Conservation (phyloP, 257 asterid species). For the Echium plantagineum region DNA sequence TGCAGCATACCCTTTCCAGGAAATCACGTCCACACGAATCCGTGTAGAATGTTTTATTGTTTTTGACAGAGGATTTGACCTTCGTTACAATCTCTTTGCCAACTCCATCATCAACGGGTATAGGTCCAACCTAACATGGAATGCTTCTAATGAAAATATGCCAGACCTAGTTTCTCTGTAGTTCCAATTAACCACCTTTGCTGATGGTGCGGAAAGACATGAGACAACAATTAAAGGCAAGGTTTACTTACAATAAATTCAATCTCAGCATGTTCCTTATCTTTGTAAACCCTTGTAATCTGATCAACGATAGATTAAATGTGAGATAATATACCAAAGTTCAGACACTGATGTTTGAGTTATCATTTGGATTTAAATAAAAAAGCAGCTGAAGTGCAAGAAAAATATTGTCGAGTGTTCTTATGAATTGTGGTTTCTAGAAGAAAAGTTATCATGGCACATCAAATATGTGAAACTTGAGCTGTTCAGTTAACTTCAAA, state of each 20-base stretch:
- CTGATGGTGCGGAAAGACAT: neutral
- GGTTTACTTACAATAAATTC: slow-evolving; percentile 61
- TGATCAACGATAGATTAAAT: slow-evolving; percentile 19
- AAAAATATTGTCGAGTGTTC: too few relatives aligned
- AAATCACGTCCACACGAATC: slow-evolving; percentile 95
- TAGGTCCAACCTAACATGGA: slow-evolving; percentile 72
- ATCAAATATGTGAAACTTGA: too few relatives aligned
- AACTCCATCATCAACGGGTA: slow-evolving; percentile 67
- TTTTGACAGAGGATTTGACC: slow-evolving; percentile 50
- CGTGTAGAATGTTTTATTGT: slow-evolving; percentile 68
- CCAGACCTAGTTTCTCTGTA: neutral
- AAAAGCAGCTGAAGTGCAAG: too few relatives aligned
- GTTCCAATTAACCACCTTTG: neutral
- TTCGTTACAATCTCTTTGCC: slow-evolving; percentile 83
- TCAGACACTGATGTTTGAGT: neutral
- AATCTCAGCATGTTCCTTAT: slow-evolving; percentile 73
- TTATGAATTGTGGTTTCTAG: too few relatives aligned
- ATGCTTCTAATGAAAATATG: neutral
- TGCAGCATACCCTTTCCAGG: slow-evolving; percentile 59
- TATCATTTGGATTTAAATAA: neutral
- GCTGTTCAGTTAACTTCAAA: too few relatives aligned
- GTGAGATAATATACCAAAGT: neutral
- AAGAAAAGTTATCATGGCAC: too few relatives aligned
- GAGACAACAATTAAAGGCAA: slow-evolving; percentile 2
- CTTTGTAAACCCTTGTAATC: slow-evolving; percentile 88